Base-by-base conservation (phyloP, 177 flowering plant species). In the Vitis hybrid region DNA sequence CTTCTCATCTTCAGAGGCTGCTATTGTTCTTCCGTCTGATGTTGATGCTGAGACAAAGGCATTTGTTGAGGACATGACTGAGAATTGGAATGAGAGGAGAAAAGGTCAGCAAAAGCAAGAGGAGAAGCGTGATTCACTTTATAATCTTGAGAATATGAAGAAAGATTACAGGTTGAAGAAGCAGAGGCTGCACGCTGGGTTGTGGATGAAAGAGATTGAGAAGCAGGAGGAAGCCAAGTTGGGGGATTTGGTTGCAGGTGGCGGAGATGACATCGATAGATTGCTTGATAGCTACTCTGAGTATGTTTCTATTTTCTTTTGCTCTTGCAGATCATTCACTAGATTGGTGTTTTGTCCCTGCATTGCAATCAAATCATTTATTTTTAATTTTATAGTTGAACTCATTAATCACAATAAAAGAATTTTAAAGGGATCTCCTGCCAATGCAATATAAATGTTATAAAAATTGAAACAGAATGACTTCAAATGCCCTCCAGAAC, bases 201-300 rank as follows among this genome's bases (percentile, higher is more conserved):
- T 96, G 73, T 93, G 99, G 99, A 78, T 82, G 83, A 90, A 91
- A 78, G 98, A 93, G 87, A 93, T 93, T 68, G 94, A 93, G 86
- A 93, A 92, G 79, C 76, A 73, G 67, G 91, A 91, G 81, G 99
- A 96, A 73, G 91, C 87, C 21, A 90, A 83, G 69, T 74, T 92
- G 77, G 92, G 84, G 56, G 86, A 74, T 74, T 69, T 77, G 1
- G 35, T 12, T 40, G 19, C 51, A 10, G 80, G 76, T 10, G 84
- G 72, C 40, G 88, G 70, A 3, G 88, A 91, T 78, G 94, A 91
- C 71, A 88, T 96, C 35, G 97, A 96, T 48, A 85, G 82, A 69
- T 71, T 96, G 80, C 91, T 96, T 13, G 91, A 91, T 80, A 91
- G 89, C 74, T 88, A 88, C 83, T 89, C 97, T 21, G 97, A 89